phyloP scores from a whole-genome alignment of 306 rosid genomes.

The Sicyos edulis region DNA sequence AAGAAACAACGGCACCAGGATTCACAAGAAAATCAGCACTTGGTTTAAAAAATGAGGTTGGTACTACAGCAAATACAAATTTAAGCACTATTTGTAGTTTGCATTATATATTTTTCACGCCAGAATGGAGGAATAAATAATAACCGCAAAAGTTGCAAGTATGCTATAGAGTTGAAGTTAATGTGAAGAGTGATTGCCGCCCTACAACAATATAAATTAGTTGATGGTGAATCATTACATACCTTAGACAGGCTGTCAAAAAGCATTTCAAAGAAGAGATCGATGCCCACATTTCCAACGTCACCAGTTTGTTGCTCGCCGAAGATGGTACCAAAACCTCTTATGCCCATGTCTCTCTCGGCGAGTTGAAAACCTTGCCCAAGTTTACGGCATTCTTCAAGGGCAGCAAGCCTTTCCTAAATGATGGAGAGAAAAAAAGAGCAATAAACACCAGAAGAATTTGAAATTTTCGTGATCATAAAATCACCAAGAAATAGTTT shows the following conservation, averaged over 20 bases:
- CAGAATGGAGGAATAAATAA: neutral
- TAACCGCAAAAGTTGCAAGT: neutral
- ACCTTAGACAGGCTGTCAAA: constrained; percentile 98
- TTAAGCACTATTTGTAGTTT: neutral
- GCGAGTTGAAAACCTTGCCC: constrained; percentile 99
- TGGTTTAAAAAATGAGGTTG: neutral
- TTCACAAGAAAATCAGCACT: neutral
- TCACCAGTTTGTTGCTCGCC: constrained; percentile 97
- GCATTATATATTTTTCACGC: neutral
- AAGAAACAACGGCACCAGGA: constrained; percentile 1
- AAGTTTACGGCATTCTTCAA: constrained; percentile 88
- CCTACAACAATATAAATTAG: constrained; percentile 18
- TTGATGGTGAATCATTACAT: constrained; percentile 20
- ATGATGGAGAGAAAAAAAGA: constrained; percentile 27
- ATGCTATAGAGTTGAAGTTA: neutral
- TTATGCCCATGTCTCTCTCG: constrained; percentile 92
- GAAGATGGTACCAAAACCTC: constrained; percentile 94
- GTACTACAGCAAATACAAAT: neutral
- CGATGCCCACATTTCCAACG: constrained; percentile 93
- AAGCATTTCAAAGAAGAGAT: constrained; percentile 97
- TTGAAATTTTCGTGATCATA: neutral
- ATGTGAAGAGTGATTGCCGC: constrained; percentile 4
- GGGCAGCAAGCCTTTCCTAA: constrained; percentile 89
- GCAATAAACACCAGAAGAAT: constrained; percentile 12
- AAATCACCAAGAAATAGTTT: neutral